phyloP scores from a whole-genome alignment of 352 stramenopile genomes.

The Pythium rishiriense region DNA sequence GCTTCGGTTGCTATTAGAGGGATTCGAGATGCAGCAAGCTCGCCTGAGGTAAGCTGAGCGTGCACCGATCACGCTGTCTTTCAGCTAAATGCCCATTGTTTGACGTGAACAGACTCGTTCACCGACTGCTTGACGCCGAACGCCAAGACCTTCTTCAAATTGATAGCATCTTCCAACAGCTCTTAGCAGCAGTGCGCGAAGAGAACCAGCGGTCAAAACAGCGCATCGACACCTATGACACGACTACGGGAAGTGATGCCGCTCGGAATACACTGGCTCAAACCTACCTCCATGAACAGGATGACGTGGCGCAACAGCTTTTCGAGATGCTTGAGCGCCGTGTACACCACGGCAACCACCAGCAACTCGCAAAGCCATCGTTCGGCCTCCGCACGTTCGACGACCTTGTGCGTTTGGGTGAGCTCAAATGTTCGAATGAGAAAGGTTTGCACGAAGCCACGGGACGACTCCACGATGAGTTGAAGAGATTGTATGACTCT shows the following conservation, averaged over 20 bases:
- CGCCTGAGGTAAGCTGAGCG: slow-evolving; percentile 32
- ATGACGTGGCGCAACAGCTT: slow-evolving; percentile 23
- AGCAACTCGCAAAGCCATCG: background rate
- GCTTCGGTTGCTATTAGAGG: slow-evolving; percentile 32
- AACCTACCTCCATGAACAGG: slow-evolving; percentile 24
- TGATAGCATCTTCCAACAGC: slow-evolving; percentile 21
- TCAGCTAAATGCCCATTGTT: background rate
- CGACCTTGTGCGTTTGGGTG: slow-evolving; percentile 27
- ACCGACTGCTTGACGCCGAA: slow-evolving; percentile 37
- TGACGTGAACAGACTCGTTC: slow-evolving; percentile 27
- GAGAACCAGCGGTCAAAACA: slow-evolving; percentile 17
- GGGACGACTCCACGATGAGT: slow-evolving; percentile 19
- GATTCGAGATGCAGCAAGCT: slow-evolving; percentile 40
- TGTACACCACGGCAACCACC: background rate
- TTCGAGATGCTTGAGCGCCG: slow-evolving; percentile 20
- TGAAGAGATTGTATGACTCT: slow-evolving; percentile 19
- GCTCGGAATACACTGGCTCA: slow-evolving; percentile 17
- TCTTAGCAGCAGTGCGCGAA: slow-evolving; percentile 10
- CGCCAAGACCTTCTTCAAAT: slow-evolving; percentile 28
- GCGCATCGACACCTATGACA: slow-evolving; percentile 17
- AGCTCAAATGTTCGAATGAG: slow-evolving; percentile 19
- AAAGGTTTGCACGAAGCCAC: slow-evolving; percentile 12
- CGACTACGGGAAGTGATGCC: slow-evolving; percentile 7
- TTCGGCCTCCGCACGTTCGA: slow-evolving; percentile 30
- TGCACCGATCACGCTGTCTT: background rate